Percentiles rank a stretch among this genome's conserved stretches.
These are phyloP conservation scores for Diaporthe ilicicola DNA, from an alignment of 2,329 filamentous ascomycete species.

Conservation along the genomic window DNA sequence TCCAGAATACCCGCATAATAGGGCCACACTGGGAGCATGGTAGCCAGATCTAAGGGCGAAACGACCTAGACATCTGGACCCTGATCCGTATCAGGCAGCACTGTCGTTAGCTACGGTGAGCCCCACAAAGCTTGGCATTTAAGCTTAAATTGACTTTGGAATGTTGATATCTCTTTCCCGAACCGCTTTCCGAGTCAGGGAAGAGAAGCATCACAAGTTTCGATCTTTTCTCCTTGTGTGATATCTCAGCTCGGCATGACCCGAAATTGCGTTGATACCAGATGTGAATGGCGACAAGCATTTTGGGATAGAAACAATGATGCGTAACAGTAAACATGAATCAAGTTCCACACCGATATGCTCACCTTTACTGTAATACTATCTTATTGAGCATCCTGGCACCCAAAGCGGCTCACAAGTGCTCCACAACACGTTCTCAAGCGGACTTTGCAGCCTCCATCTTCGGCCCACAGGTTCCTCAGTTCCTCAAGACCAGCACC, in stretches of 20 bases:
- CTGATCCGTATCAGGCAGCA: not conserved
- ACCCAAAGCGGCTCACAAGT: not conserved
- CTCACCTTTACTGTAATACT: not conserved
- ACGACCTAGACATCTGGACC: not conserved
- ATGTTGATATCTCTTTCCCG: not conserved
- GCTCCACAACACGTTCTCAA: not conserved
- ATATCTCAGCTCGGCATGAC: not conserved
- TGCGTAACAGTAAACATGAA: not conserved
- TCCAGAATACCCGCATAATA: not conserved
- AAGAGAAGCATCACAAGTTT: not conserved
- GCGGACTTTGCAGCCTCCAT: not conserved
- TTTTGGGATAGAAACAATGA: not conserved
- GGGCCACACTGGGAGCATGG: not conserved
- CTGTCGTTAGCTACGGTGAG: not conserved
- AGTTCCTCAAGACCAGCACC: not conserved
- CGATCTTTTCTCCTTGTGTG: not conserved
- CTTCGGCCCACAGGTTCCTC: not conserved
- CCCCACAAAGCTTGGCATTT: slow-evolving; percentile 2
- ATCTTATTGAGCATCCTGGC: not conserved
- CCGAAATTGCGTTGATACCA: not conserved
- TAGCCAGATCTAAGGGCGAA: not conserved
- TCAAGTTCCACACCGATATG: not conserved
- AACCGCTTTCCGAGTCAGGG: not conserved
- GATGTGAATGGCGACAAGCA: not conserved
- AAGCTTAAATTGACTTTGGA: slow-evolving; percentile 10